Evolutionary conservation across 139 green algal species (phyloP), one percentile per base, ranked within the genome.

Genomic region (Nannochloris sp.): DNA sequence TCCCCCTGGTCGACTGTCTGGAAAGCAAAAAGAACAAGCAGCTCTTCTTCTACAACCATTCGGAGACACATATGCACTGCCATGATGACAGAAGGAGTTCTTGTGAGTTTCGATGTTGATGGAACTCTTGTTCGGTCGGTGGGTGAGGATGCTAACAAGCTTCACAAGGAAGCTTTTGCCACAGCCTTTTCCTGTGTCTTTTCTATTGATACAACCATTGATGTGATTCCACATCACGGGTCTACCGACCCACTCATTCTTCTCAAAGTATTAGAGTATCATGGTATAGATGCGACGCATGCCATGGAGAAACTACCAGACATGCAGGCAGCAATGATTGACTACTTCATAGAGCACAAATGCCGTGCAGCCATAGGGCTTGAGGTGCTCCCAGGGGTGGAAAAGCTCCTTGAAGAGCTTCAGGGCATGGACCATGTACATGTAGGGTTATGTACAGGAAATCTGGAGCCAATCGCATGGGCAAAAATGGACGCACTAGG

Each of bases 381-480:
- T n/a, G 75, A 80, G 55, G 36, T 85, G 44, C 67, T 90, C 21
- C 82, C 78, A 6, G 83, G 83, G 11, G 76, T 87, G 24, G 46
- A 62, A 48, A 50, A 69, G n/a, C 44, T 88, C 23, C 75, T 90
- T 25, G 51, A 60, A 12, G 31, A 19, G 14, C 7, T 77, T 21
- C 12, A 54, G 4, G 19, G 44, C 3, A 29, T 15, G 16, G 44
- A 54, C 1, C 63, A 83, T 50, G 78, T 85, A 25, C 31, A 67
- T 1, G 78, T 83, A 2, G 87, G 86, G 69, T 70, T 97, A 59
- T 87, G 94, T 46, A 95, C 89, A 3, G 91, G 91, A 37, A 97
- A 97, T 76, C 83, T 97, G 37, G 79, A 95, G 64, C 82, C 84
- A 2, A 95, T 97, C 51, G 91, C 82, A 5, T 92, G 85, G 85